Percentiles rank a stretch among this genome's conserved stretches.
phyloP scores from a whole-genome alignment of 768 basidiomycete species.

The Hydnum rufescens region DNA sequence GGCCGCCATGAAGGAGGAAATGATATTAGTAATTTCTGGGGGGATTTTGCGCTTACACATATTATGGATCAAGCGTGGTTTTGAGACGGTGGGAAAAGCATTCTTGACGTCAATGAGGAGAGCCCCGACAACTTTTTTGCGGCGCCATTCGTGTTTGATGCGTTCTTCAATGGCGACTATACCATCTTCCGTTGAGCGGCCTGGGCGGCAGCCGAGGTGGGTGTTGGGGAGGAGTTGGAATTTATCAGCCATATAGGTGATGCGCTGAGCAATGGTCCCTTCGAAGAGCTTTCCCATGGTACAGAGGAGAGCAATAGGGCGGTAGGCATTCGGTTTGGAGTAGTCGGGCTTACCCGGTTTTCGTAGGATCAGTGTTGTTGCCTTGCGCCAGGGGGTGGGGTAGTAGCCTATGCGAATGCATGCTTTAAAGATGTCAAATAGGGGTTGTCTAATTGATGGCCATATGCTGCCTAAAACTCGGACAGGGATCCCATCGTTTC shows the following conservation, averaged over 20 bases:
- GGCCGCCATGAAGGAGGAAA: slow-evolving; percentile 5
- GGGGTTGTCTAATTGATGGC: neutral
- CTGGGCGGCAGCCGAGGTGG: slow-evolving; percentile 1
- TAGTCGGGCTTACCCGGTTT: slow-evolving; percentile 24
- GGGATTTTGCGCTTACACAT: slow-evolving; percentile 5
- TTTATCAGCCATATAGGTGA: neutral
- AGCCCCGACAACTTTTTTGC: neutral
- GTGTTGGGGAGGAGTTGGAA: neutral
- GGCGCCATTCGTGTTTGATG: neutral
- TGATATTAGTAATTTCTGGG: neutral
- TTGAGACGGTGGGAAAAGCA: slow-evolving; percentile 9
- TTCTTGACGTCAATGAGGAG: neutral
- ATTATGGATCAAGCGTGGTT: slow-evolving; percentile 7
- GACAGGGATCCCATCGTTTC: slow-evolving; percentile 8
- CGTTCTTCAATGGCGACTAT: neutral
- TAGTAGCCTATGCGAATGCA: slow-evolving; percentile 5
- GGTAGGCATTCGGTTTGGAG: slow-evolving; percentile 19
- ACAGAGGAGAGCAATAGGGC: slow-evolving; percentile 20
- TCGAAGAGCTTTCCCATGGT: slow-evolving; percentile 20
- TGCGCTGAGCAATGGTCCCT: slow-evolving; percentile 13
- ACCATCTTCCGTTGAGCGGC: neutral
- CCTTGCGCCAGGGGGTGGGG: slow-evolving; percentile 3
- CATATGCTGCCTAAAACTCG: neutral
- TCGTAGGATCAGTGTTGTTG: slow-evolving; percentile 14
- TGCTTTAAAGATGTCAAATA: slow-evolving; percentile 1